Evolutionary conservation across 2,329 filamentous ascomycete genomes (phyloP).

Genomic region (Epichloe bromicola): DNA sequence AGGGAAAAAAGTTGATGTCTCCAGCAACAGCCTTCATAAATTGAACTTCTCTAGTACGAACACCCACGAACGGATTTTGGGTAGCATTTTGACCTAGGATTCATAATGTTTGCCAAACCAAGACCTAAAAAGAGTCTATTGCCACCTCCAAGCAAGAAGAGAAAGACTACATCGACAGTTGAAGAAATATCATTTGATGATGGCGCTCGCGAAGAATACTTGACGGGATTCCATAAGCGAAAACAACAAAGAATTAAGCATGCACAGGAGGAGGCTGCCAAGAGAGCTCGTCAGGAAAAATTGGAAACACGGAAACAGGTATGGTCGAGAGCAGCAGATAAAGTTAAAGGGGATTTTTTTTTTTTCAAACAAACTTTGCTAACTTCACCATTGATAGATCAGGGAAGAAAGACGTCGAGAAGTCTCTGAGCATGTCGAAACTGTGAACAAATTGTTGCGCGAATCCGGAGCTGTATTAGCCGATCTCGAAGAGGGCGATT

Average conservation of each 20-base stretch:
- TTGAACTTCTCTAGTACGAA: not conserved
- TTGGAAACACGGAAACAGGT: constrained; percentile 66
- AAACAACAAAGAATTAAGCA: constrained; percentile 75
- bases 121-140: constrained; percentile 45
- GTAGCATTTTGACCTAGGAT: not conserved
- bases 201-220: constrained; percentile 66
- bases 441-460: constrained; percentile 57
- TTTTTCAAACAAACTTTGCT: not conserved
- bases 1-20: not conserved
- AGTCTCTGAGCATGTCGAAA: constrained; percentile 67
- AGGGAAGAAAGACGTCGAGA: constrained; percentile 72
- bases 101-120: constrained; percentile 40
- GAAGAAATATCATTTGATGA: constrained; percentile 82
- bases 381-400: constrained; percentile 38
- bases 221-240: constrained; percentile 95
- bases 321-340: constrained; percentile 12
- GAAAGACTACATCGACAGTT: constrained; percentile 45
- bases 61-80: not conserved
- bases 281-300: constrained; percentile 65
- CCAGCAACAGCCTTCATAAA: not conserved
- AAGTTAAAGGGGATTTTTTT: not conserved
- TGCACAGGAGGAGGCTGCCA: constrained; percentile 69
- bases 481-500: constrained; percentile 28
- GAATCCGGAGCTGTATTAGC: constrained; percentile 37
- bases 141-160: constrained; percentile 49